phyloP scores from a whole-genome alignment of 1,284 basidiomycete species.

The Trichosporon sp. region DNA sequence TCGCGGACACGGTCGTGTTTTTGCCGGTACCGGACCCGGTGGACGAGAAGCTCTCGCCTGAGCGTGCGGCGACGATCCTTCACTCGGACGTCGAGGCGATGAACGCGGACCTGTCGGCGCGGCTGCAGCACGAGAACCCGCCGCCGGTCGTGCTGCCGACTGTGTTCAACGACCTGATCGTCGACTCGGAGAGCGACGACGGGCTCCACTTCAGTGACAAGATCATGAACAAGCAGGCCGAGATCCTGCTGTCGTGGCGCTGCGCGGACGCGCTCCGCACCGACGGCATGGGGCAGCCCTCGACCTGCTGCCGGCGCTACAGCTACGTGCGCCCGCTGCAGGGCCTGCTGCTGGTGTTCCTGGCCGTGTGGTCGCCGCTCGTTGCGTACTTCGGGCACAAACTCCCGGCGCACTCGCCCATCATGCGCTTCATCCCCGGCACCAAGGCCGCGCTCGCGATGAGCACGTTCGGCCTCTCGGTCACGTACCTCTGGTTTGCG shows the following conservation, averaged over 20 bases:
- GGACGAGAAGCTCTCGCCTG: slow-evolving; percentile 61
- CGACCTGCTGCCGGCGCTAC: slow-evolving; percentile 77
- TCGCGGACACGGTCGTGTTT: slow-evolving; percentile 52
- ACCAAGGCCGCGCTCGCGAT: slow-evolving; percentile 50
- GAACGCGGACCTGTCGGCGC: slow-evolving; percentile 74
- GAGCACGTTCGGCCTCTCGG: slow-evolving; percentile 61
- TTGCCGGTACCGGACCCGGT: slow-evolving; percentile 74
- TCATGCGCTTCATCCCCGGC: slow-evolving; percentile 50
- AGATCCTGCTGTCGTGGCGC: slow-evolving; percentile 69
- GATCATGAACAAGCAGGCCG: slow-evolving; percentile 66
- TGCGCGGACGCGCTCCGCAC: slow-evolving; percentile 73
- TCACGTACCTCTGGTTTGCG: slow-evolving; percentile 66
- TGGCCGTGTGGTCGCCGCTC: slow-evolving; percentile 60
- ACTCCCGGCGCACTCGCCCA: slow-evolving; percentile 20
- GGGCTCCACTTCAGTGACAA: slow-evolving; percentile 72
- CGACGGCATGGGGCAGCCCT: slow-evolving; percentile 59
- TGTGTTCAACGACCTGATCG: slow-evolving; percentile 72
- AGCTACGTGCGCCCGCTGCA: slow-evolving; percentile 64
- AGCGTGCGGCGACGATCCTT: slow-evolving; percentile 64
- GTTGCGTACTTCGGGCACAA: slow-evolving; percentile 33
- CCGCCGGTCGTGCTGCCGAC: slow-evolving; percentile 59
- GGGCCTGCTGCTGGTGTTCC: slow-evolving; percentile 55
- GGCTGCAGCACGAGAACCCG: slow-evolving; percentile 53
- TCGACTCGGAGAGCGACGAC: slow-evolving; percentile 68
- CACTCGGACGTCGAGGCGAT: slow-evolving; percentile 76